phyloP scores from a whole-genome alignment of 441 rosid species.

The Jatropha podagrica region DNA sequence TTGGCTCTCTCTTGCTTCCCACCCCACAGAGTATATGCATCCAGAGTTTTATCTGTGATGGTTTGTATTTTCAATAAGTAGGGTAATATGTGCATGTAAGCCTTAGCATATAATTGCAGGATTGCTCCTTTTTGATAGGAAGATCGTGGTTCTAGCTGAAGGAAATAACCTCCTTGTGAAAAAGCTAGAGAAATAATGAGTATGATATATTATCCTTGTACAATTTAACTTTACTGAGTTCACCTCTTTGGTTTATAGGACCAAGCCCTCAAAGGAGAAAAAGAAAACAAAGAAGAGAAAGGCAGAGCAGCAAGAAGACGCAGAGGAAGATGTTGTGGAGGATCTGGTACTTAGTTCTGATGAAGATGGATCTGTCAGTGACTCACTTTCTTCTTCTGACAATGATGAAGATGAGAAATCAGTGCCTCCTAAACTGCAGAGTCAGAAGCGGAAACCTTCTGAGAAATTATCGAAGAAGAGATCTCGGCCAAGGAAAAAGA shows the following conservation, averaged over 20 bases:
- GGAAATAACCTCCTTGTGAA: too few species aligned
- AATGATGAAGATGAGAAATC: slow-evolving; percentile 23
- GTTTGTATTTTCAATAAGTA: neutral
- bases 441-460: slow-evolving; percentile 34
- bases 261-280: slow-evolving; percentile 41
- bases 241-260: slow-evolving; percentile 35
- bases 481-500: slow-evolving; percentile 27
- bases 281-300: slow-evolving; percentile 44
- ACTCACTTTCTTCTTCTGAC: slow-evolving; percentile 19
- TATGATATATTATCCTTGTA: too few species aligned
- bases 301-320: slow-evolving; percentile 31
- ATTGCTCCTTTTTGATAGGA: too few species aligned
- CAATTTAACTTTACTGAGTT: neutral
- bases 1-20: neutral
- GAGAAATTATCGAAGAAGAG: slow-evolving; percentile 24
- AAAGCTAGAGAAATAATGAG: too few species aligned
- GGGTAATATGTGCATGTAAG: too few species aligned
- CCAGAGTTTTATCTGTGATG: neutral
- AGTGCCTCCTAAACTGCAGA: slow-evolving; percentile 3
- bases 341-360: slow-evolving; percentile 89
- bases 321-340: slow-evolving; percentile 83
- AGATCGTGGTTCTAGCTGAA: too few species aligned
- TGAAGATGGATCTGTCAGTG: slow-evolving; percentile 41
- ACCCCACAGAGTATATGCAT: neutral
- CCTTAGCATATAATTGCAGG: too few species aligned